These are phyloP conservation scores for Fusarium buharicum DNA, from an alignment of 2,329 filamentous ascomycete genomes.

Conservation along the genomic window DNA sequence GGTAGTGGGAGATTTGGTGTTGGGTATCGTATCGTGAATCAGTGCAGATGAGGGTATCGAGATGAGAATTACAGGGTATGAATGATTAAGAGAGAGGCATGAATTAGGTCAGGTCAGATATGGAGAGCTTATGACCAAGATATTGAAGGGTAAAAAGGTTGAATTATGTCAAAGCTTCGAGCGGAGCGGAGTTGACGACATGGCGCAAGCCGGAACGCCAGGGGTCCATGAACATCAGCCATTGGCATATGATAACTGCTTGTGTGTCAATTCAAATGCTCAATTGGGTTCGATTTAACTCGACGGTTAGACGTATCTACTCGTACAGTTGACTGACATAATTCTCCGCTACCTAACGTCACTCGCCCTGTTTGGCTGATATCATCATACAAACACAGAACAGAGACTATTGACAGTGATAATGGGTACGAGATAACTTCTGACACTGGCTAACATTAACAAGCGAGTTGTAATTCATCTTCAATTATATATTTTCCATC, in stretches of 20 bases:
- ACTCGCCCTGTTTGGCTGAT: too few relatives aligned
- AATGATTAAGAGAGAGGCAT: not conserved
- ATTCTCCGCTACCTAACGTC: too few relatives aligned
- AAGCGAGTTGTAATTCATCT: not conserved
- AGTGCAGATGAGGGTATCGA: constrained; percentile 12
- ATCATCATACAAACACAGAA: too few relatives aligned
- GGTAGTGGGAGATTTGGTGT: not conserved
- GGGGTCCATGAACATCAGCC: constrained; percentile 1
- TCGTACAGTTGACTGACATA: too few relatives aligned
- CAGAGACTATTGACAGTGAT: too few relatives aligned
- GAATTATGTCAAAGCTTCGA: not conserved
- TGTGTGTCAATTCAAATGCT: not conserved
- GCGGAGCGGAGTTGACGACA: constrained; percentile 10
- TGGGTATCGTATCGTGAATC: constrained; percentile 4
- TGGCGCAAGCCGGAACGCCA: not conserved
- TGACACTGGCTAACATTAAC: too few relatives aligned
- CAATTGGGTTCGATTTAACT: too few relatives aligned
- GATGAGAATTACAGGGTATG: not conserved
- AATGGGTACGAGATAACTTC: too few relatives aligned
- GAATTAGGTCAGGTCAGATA: not conserved
- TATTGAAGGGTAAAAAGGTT: not conserved
- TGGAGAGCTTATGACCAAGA: not conserved
- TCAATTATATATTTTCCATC: not conserved
- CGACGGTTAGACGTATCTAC: not conserved
- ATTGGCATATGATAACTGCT: not conserved